Conservation (phyloP, 208 protist genomes). For the Wallacemonas sp. region DNA sequence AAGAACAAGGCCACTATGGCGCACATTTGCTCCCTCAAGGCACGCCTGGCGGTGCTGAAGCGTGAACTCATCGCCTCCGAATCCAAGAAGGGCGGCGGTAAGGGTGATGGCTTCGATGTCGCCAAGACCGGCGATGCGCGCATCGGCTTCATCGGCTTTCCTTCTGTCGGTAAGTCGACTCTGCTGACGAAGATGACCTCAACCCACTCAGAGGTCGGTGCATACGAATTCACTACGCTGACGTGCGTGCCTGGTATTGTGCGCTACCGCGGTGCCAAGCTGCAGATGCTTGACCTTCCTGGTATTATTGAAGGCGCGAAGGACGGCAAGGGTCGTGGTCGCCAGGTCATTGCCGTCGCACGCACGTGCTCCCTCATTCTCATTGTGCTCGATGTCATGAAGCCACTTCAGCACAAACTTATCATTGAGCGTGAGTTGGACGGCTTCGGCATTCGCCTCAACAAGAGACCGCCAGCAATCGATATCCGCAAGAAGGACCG, state of each 20-base stretch:
- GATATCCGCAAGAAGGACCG: constrained; percentile 95
- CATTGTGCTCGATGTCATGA: constrained; percentile 97
- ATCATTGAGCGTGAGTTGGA: constrained; percentile 97
- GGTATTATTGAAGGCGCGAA: constrained; percentile 99
- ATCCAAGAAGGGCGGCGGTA: constrained; percentile 87
- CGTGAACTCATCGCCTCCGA: constrained; percentile 94
- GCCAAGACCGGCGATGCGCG: constrained; percentile 96
- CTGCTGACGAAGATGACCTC: constrained; percentile 97
- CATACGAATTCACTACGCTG: constrained; percentile 99
- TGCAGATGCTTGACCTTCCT: constrained; percentile 96
- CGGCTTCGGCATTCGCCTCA: constrained; percentile 99
- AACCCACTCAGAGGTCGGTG: constrained; percentile 96
- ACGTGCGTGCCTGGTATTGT: constrained; percentile 97
- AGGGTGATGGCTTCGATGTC: constrained; percentile 97
- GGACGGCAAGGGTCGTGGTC: constrained; percentile 98
- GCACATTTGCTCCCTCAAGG: constrained; percentile 98
- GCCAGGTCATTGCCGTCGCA: constrained; percentile 97
- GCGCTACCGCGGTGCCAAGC: constrained; percentile 93
- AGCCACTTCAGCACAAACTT: constrained; percentile 96
- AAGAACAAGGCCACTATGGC: constrained; percentile 98
- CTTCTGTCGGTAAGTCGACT: constrained; percentile 98
- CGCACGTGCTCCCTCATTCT: constrained; percentile 98
- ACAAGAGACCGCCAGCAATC: constrained; percentile 96
- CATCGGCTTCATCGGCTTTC: constrained; percentile 97
- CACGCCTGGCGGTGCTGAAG: constrained; percentile 97